A percentile compares a stretch with the other conserved stretches of the same genome.
Conservation (phyloP, 805 yeast genomes). For the Starmerella bacillaris region DNA sequence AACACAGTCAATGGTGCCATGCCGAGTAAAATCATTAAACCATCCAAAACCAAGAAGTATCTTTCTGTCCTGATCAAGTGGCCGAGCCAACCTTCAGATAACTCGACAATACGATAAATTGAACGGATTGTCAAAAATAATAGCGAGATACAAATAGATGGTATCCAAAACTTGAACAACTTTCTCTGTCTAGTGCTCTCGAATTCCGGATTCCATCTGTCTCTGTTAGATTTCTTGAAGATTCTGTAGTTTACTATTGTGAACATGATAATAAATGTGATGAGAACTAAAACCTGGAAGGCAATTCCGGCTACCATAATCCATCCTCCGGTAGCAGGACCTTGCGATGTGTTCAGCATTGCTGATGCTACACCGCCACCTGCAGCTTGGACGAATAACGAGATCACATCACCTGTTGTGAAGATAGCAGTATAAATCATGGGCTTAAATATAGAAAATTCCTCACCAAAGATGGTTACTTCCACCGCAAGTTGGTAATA, state of each 20-base stretch:
- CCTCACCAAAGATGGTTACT: constrained; percentile 40
- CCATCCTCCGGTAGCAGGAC: constrained; percentile 34
- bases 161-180: constrained; percentile 15
- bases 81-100: constrained; percentile 58
- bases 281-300: constrained; percentile 56
- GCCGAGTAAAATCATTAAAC: constrained; percentile 40
- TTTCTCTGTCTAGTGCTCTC: constrained; percentile 12
- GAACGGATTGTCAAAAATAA: constrained; percentile 46
- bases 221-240: constrained; percentile 1
- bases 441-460: constrained; percentile 36
- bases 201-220: constrained; percentile 12
- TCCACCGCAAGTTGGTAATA: constrained; percentile 55
- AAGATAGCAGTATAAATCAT: constrained; percentile 46
- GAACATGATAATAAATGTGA: constrained; percentile 37
- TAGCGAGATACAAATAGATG: constrained; percentile 25
- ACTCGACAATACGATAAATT: constrained; percentile 53
- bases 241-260: constrained; percentile 24
- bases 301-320: constrained; percentile 65
- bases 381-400: constrained; percentile 48
- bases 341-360: constrained; percentile 28
- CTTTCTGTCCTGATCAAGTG: constrained; percentile 41
- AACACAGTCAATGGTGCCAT: constrained; percentile 31
- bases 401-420: constrained; percentile 43
- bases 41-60: constrained; percentile 43
- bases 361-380: constrained; percentile 53